Conservation (phyloP, 2,329 filamentous ascomycete genomes). For the Coniella vitis region DNA sequence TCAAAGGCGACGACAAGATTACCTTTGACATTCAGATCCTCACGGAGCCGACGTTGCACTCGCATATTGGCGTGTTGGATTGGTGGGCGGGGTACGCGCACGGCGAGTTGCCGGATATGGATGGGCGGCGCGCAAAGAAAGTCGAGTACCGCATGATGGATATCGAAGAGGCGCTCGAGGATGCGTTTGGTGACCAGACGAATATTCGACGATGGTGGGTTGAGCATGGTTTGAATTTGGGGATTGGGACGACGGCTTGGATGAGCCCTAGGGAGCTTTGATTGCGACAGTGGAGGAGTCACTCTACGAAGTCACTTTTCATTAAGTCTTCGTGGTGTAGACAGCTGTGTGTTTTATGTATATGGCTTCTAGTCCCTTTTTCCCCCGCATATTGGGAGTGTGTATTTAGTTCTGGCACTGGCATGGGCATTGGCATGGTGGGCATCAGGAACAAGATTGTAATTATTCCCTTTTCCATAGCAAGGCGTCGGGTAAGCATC, state of each 20-base stretch:
- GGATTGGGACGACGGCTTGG: slow-evolving; percentile 80
- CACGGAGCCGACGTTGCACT: slow-evolving; percentile 80
- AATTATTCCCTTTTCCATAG: slow-evolving; percentile 2
- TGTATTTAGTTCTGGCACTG: background rate
- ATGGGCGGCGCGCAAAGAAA: slow-evolving; percentile 52
- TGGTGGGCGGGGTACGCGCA: slow-evolving; percentile 78
- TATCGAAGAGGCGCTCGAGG: slow-evolving; percentile 90
- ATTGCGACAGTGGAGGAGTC: background rate
- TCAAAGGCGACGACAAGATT: slow-evolving; percentile 54
- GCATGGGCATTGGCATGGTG: background rate
- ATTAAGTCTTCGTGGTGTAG: no score
- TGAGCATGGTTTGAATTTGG: slow-evolving; percentile 71
- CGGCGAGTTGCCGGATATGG: slow-evolving; percentile 47
- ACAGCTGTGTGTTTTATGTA: no score
- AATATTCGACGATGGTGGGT: slow-evolving; percentile 84
- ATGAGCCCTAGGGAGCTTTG: slow-evolving; percentile 72
- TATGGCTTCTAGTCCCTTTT: no score
- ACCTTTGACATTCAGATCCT: slow-evolving; percentile 40
- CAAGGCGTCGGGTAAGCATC: slow-evolving; percentile 14
- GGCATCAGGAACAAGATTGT: background rate
- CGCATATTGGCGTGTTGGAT: slow-evolving; percentile 75
- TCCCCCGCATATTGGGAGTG: background rate
- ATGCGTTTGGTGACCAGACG: slow-evolving; percentile 66
- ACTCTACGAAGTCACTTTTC: no score
- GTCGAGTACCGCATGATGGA: slow-evolving; percentile 95